Evolutionary conservation across 2,329 filamentous ascomycete species (phyloP).

Genomic region (Niveomyces coronatus): DNA sequence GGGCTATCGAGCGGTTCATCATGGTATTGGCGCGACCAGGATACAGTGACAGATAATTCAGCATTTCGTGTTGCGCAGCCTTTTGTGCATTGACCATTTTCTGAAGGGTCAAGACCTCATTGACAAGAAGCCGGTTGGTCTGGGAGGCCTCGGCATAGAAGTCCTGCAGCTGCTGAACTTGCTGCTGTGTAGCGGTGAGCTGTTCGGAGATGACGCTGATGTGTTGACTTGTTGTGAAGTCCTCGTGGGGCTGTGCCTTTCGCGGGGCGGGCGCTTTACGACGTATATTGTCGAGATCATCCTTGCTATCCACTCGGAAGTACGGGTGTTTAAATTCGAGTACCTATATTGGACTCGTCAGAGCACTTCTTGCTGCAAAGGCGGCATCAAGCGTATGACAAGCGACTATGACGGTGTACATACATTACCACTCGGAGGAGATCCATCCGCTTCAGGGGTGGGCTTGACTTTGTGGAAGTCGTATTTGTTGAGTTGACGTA

Average conservation of each 20-base stretch:
- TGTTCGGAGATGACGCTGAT: conserved; percentile 83
- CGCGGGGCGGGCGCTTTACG: conserved; percentile 87
- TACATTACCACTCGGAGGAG: conserved; percentile 27
- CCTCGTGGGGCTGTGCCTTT: conserved; percentile 57
- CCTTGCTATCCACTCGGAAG: conserved; percentile 91
- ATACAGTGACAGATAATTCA: conserved; percentile 42
- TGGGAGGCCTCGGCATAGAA: conserved; percentile 68
- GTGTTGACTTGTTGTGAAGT: conserved; percentile 75
- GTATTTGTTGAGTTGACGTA: conserved; percentile 92
- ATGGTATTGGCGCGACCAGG: conserved; percentile 29
- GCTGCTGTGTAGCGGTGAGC: conserved; percentile 80
- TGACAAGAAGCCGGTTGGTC: conserved; percentile 50
- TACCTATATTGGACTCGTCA: too few species aligned
- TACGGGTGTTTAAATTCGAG: conserved; percentile 91
- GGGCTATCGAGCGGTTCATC: conserved; percentile 22
- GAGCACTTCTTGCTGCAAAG: too few species aligned
- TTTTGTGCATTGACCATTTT: conserved; percentile 50
- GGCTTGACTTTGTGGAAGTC: conserved; percentile 93
- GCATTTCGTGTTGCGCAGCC: conserved; percentile 46
- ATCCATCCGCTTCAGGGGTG: conserved; percentile 25
- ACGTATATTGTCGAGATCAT: conserved; percentile 91
- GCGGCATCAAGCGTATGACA: conserved; percentile 37
- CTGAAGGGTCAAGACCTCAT: conserved; percentile 50
- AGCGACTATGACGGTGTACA: conserved; percentile 28
- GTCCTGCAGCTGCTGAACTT: conserved; percentile 79